These are phyloP conservation scores for Pseudozyma sp. DNA, from an alignment of 1,284 basidiomycete species.

Conservation along the genomic window DNA sequence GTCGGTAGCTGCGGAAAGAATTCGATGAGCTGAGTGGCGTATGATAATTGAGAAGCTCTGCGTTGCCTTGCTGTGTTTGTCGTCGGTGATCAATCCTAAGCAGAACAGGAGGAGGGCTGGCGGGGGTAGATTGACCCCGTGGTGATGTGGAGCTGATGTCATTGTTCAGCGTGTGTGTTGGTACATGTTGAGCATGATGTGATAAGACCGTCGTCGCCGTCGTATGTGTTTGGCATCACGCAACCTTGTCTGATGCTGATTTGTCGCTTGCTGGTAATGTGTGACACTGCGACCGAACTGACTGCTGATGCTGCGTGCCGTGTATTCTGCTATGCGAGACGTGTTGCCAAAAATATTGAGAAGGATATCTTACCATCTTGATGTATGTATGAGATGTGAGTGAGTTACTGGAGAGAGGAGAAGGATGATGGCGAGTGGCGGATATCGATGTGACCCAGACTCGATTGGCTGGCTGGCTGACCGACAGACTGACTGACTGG, in stretches of 20 bases:
- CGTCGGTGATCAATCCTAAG: no score
- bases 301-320: slow-evolving; percentile 1
- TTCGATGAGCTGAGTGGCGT: no score
- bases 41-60: no score
- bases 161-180: no score
- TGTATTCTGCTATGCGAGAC: slow-evolving; percentile 28
- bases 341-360: slow-evolving; percentile 7
- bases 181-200: no score
- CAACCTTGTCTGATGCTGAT: neutral
- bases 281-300: neutral
- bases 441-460: slow-evolving; percentile 16
- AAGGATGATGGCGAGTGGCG: slow-evolving; percentile 42
- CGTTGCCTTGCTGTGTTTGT: no score
- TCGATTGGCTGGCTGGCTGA: slow-evolving; percentile 11
- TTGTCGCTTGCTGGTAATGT: neutral
- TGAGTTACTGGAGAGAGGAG: slow-evolving; percentile 38
- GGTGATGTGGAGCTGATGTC: no score
- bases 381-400: slow-evolving; percentile 42
- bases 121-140: no score
- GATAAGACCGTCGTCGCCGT: neutral
- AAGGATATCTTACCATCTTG: slow-evolving; percentile 49
- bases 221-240: neutral
- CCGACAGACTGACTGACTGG: no score
- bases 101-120: no score
- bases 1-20: no score